These are phyloP conservation scores for Hericium erinaceus DNA, from an alignment of 768 basidiomycete species.

Conservation along the genomic window DNA sequence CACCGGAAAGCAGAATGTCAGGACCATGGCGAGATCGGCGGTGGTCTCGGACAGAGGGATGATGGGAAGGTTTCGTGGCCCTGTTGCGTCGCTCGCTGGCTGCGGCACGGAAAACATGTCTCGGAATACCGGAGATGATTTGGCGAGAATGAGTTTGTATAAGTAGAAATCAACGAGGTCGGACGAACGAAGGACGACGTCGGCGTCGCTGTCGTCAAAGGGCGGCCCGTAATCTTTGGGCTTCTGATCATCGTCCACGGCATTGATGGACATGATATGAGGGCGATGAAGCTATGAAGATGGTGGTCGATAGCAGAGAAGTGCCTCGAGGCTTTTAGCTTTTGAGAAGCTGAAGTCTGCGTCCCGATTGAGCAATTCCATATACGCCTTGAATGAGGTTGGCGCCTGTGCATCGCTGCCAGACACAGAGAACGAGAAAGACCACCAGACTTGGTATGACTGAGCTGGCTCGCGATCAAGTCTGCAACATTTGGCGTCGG, in stretches of 20 bases:
- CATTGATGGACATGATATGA: too few species aligned
- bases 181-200: neutral
- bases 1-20: neutral
- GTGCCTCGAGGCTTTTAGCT: too few species aligned
- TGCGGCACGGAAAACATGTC: neutral
- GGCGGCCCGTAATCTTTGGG: slow-evolving; percentile 10
- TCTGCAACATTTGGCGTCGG: too few species aligned
- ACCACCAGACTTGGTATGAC: too few species aligned
- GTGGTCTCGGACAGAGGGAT: neutral
- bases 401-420: too few species aligned
- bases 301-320: too few species aligned
- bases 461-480: too few species aligned
- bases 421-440: too few species aligned
- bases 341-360: too few species aligned
- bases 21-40: neutral
- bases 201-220: neutral
- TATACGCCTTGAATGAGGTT: too few species aligned
- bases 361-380: too few species aligned
- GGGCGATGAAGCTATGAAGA: too few species aligned
- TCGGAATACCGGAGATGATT: neutral
- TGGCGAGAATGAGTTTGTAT: neutral
- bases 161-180: neutral
- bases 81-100: neutral
- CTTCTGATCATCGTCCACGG: neutral
- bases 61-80: neutral